These are phyloP conservation scores for Coemansia sp. DNA, from an alignment of 192 early-diverging fungal genomes.

Conservation along the genomic window DNA sequence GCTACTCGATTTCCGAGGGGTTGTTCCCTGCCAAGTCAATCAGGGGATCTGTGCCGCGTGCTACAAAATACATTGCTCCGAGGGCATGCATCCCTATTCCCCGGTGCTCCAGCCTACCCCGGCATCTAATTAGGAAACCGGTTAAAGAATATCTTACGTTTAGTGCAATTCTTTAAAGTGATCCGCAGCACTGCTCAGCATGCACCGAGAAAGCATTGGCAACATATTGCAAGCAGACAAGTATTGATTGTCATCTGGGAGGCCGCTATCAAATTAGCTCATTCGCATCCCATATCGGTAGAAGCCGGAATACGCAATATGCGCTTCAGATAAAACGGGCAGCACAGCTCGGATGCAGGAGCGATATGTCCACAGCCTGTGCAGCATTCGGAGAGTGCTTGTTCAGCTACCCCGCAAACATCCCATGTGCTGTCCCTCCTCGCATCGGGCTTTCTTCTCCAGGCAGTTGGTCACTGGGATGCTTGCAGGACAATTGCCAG, in stretches of 20 bases:
- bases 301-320: slow-evolving; percentile 1
- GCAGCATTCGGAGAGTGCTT: neutral
- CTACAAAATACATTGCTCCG: neutral
- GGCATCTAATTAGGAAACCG: neutral
- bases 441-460: slow-evolving; percentile 8
- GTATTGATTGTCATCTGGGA: slow-evolving; percentile 3
- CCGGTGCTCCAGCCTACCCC: neutral
- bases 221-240: neutral
- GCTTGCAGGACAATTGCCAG: neutral
- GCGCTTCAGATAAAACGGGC: neutral
- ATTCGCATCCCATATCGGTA: slow-evolving; percentile 5
- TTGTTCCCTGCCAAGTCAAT: neutral
- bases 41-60: neutral
- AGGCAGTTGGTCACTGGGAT: slow-evolving; percentile 1
- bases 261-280: neutral
- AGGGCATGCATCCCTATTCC: neutral
- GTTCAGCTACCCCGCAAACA: slow-evolving; percentile 8
- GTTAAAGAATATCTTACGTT: neutral
- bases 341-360: neutral
- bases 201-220: neutral
- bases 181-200: neutral
- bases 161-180: neutral
- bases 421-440: neutral
- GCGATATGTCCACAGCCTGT: neutral
- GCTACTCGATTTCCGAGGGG: neutral